Conservation (phyloP, 805 yeast genomes). For the Brettanomyces custersianus region DNA sequence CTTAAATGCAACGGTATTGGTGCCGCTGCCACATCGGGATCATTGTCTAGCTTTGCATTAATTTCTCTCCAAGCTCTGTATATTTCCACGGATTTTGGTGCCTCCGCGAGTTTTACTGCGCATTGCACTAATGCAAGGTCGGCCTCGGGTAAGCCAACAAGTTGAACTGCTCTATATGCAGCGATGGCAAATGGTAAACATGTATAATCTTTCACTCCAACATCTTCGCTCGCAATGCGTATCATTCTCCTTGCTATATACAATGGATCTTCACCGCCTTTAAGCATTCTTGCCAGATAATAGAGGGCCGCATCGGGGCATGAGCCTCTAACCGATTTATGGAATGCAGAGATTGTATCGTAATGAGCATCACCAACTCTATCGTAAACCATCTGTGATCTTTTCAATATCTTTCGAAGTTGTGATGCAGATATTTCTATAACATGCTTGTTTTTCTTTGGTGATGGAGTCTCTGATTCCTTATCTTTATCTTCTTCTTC, state of each 20-base stretch:
- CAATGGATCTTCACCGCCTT: constrained; percentile 90
- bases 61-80: constrained; percentile 72
- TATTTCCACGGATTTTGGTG: constrained; percentile 78
- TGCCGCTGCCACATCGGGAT: constrained; percentile 52
- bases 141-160: constrained; percentile 92
- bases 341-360: constrained; percentile 93
- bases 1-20: constrained; percentile 76
- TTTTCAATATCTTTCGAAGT: constrained; percentile 34
- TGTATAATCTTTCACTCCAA: constrained; percentile 77
- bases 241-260: constrained; percentile 88
- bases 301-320: constrained; percentile 86
- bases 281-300: constrained; percentile 79
- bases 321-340: constrained; percentile 84
- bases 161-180: constrained; percentile 77
- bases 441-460: constrained; percentile 10
- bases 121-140: constrained; percentile 86
- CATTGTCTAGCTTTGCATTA: constrained; percentile 45
- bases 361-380: constrained; percentile 87
- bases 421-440: constrained; percentile 31
- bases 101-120: constrained; percentile 80
- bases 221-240: constrained; percentile 90
- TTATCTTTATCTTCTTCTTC: neutral
- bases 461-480: constrained; percentile 6
- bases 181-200: constrained; percentile 83
- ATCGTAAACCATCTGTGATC: constrained; percentile 64